These are phyloP conservation scores for Arthroderma uncinatum DNA, from an alignment of 2,329 filamentous ascomycete species.

Conservation along the genomic window DNA sequence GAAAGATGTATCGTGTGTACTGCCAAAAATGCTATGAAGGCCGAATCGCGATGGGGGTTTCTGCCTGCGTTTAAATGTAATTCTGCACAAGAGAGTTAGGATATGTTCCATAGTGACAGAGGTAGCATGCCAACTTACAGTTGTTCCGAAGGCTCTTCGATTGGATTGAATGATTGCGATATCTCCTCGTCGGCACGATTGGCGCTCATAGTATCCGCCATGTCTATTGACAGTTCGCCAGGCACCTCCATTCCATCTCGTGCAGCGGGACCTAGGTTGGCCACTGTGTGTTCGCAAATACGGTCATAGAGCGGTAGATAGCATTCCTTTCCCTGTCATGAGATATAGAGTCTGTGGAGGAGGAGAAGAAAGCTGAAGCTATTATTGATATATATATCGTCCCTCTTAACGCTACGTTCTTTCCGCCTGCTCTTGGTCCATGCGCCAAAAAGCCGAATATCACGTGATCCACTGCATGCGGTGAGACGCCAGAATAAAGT, in stretches of 20 bases:
- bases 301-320: not conserved
- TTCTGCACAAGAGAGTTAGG: constrained; percentile 19
- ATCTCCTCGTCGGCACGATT: constrained; percentile 15
- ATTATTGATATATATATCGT: too few species aligned
- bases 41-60: constrained; percentile 31
- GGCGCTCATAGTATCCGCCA: constrained; percentile 16
- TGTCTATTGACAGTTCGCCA: constrained; percentile 15
- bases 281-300: not conserved
- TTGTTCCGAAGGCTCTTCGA: constrained; percentile 23
- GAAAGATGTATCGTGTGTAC: constrained; percentile 14
- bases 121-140: constrained; percentile 22
- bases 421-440: too few species aligned
- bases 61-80: constrained; percentile 36
- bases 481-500: not conserved
- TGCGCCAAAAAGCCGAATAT: not conserved
- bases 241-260: constrained; percentile 1
- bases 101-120: not conserved
- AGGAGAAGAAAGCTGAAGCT: too few species aligned
- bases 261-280: not conserved
- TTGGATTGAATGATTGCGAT: not conserved
- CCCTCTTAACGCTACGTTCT: too few species aligned
- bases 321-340: not conserved
- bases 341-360: not conserved
- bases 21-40: constrained; percentile 30
- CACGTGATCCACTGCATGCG: not conserved